Evolutionary conservation across 78 protist species (phyloP).

Genomic region (Dictyostelium brefeldianum): DNA sequence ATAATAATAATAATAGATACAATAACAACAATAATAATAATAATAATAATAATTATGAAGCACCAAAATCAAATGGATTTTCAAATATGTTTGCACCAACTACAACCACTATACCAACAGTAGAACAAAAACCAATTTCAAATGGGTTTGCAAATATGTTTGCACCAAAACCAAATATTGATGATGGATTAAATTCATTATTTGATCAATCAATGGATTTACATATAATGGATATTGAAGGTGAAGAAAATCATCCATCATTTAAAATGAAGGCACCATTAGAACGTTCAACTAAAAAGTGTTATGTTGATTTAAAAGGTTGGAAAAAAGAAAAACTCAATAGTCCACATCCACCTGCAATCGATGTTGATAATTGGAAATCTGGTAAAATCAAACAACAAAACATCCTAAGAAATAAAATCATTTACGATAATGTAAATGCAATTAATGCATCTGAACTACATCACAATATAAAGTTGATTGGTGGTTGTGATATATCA

Average conservation of each 20-base stretch:
- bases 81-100: neutral
- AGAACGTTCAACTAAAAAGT: neutral
- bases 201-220: neutral
- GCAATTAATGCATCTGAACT: neutral
- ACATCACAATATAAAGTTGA: constrained; percentile 30
- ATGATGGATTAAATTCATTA: neutral
- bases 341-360: neutral
- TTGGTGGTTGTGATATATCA: constrained; percentile 87
- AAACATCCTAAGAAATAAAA: neutral
- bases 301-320: constrained; percentile 19
- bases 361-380: neutral
- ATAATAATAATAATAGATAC: neutral
- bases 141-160: constrained; percentile 23
- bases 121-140: neutral
- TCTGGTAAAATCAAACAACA: constrained; percentile 8
- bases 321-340: constrained; percentile 34
- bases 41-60: neutral
- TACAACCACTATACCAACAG: neutral
- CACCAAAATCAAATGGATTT: neutral
- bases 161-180: neutral
- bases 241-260: neutral
- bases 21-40: neutral
- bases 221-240: neutral
- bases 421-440: constrained; percentile 6
- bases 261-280: neutral